Conservation (phyloP, 202 grass and related monocot species). For the Carex sylvatica region DNA sequence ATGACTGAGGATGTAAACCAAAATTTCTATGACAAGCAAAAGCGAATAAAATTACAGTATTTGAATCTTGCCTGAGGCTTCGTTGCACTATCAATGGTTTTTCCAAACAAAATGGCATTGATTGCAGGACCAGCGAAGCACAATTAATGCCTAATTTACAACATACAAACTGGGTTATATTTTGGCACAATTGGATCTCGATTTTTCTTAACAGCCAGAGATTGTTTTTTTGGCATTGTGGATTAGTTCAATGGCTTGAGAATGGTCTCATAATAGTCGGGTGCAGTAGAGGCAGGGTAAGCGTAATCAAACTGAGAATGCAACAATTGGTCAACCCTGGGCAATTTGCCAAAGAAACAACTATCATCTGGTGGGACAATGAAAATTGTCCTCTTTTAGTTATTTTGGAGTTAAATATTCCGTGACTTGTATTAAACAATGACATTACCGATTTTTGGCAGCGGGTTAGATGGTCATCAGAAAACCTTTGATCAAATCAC, state of each 20-base stretch:
- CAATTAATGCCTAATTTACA: neutral
- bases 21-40: neutral
- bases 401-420: neutral
- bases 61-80: neutral
- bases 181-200: neutral
- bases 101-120: neutral
- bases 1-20: neutral
- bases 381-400: neutral
- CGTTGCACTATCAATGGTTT: neutral
- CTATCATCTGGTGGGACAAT: neutral
- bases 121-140: neutral
- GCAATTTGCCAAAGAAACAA: neutral
- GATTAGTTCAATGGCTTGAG: neutral
- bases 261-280: neutral
- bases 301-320: neutral
- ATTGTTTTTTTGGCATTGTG: neutral
- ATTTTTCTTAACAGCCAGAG: neutral
- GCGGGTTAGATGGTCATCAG: conserved; percentile 56
- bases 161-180: neutral
- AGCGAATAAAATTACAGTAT: neutral
- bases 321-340: neutral
- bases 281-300: neutral
- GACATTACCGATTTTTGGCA: conserved; percentile 32
- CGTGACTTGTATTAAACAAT: conserved; percentile 20
- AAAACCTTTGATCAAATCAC: conserved; percentile 73